Evolutionary conservation across 2,329 filamentous ascomycete species (phyloP), one percentile per base, ranked within the genome.

Genomic region (Aspergillus caelatus): DNA sequence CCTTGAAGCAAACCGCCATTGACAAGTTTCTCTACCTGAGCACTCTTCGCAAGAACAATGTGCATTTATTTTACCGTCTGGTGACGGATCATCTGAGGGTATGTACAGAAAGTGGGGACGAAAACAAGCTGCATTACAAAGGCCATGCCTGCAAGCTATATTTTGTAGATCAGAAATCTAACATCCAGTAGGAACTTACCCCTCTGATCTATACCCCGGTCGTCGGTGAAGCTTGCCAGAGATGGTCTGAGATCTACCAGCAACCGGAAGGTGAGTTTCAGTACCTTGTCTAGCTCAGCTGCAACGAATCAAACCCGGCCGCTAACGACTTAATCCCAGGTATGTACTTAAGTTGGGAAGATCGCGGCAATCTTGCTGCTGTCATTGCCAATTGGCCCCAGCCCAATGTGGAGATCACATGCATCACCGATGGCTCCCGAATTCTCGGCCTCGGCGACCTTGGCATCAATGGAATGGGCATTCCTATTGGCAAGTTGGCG

Each of bases 401-500:
- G 78, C 81, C 86, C 68, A 88, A 93, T 68, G 94, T 96, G 36
- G 93, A 97, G 79, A 99, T 99, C 76, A 96, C 93, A 75, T 94
- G 97, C 77, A 90, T 99, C 71, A 98, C 95, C 19, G 95, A 99
- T 78, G 95, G 95, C 65, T 97, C 94, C 56, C 91, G 95, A 69
- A 97, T 90, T 89, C 78, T 89, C 63, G 94, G 95, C 74, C 88
- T 99, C 43, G 95, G 95, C 71, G 95, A 99, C 80, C 87, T 98
- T 62, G 95, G 95, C 71, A 90, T 99, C 70, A 97, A 97, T 79
- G 95, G 95, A 74, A 96, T 98, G 84, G 95, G 95, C 70, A 99
- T 99, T 79, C 93, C 95, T 66, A 94, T 99, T 71, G 95, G 95
- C 75, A 99, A 99, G 84, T 86, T 98, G 66, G 89, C 94, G 67